Evolutionary conservation across 176 grass and related monocot genomes (phyloP).

Genomic region (Avena atlantica): DNA sequence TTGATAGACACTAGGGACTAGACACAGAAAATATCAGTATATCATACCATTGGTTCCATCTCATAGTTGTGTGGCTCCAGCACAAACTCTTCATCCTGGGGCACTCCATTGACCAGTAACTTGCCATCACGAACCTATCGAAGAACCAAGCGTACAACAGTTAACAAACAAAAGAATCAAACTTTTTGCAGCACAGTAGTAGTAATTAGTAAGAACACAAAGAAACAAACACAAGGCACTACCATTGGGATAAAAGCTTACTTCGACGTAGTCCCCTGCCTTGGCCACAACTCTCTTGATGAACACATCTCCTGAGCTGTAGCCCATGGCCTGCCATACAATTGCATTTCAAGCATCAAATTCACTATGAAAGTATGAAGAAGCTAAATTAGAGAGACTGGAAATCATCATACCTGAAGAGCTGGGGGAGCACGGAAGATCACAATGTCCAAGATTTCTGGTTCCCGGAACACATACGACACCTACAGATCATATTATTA

Average conservation of each 20-base stretch:
- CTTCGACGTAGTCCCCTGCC: conserved; percentile 87
- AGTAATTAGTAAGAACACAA: not conserved
- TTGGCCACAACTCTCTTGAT: conserved; percentile 97
- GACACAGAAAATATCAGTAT: not conserved
- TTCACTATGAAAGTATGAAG: conserved; percentile 3
- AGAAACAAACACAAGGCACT: conserved; percentile 30
- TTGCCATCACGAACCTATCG: conserved; percentile 86
- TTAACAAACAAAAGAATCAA: not conserved
- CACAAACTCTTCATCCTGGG: conserved; percentile 85
- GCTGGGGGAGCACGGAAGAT: conserved; percentile 78
- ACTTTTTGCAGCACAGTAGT: not conserved
- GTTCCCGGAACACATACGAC: conserved; percentile 90
- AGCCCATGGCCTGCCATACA: conserved; percentile 67
- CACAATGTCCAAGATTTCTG: conserved; percentile 91
- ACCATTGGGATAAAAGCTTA: conserved; percentile 62
- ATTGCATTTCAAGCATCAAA: conserved; percentile 37
- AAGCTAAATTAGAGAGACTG: not conserved
- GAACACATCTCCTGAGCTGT: conserved; percentile 81
- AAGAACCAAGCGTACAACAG: conserved; percentile 27
- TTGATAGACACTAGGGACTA: not conserved
- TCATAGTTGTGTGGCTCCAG: conserved; percentile 85
- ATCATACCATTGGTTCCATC: conserved; percentile 72
- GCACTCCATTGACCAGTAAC: conserved; percentile 72
- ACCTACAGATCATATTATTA: conserved; percentile 62
- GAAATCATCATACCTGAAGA: conserved; percentile 66